Conservation (phyloP, 225 moss, liverwort and hornwort species). For the Antitrichia curtipendula region DNA sequence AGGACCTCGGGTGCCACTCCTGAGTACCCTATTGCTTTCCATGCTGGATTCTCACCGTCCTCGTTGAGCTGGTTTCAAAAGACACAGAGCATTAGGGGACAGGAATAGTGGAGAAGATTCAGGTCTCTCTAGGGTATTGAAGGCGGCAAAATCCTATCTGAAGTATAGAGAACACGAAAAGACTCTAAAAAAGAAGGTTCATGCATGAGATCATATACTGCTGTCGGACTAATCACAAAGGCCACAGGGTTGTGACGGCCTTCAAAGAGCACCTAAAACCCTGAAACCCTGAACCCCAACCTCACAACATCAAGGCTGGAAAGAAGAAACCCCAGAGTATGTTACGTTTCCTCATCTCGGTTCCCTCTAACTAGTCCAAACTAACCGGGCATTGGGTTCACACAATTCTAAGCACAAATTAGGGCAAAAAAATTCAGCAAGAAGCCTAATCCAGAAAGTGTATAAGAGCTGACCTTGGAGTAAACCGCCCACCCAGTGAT, state of each 20-base stretch:
- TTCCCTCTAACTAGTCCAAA: background rate
- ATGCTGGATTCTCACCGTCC: slow-evolving; percentile 39
- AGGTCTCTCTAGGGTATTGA: background rate
- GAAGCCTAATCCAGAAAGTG: background rate
- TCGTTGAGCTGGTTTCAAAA: slow-evolving; percentile 29
- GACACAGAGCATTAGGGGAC: background rate
- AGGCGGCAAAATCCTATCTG: background rate
- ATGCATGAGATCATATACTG: no score
- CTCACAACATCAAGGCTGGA: background rate
- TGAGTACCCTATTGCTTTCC: slow-evolving; percentile 69
- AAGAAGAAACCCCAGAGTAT: background rate
- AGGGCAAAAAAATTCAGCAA: background rate
- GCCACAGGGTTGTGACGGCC: background rate
- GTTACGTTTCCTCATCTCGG: background rate
- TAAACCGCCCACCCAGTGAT: slow-evolving; percentile 36
- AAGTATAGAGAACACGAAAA: background rate
- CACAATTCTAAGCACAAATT: background rate
- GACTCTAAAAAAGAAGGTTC: background rate
- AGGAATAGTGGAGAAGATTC: background rate
- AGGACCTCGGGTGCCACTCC: slow-evolving; percentile 38
- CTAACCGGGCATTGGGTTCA: background rate
- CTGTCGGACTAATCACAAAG: background rate
- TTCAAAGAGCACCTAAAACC: background rate
- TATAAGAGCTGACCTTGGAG: slow-evolving; percentile 26
- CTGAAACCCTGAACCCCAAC: background rate